Evolutionary conservation across 2,329 filamentous ascomycete species (phyloP), one percentile per base, ranked within the genome.

Genomic region (Pseudogymnoascus sp.): DNA sequence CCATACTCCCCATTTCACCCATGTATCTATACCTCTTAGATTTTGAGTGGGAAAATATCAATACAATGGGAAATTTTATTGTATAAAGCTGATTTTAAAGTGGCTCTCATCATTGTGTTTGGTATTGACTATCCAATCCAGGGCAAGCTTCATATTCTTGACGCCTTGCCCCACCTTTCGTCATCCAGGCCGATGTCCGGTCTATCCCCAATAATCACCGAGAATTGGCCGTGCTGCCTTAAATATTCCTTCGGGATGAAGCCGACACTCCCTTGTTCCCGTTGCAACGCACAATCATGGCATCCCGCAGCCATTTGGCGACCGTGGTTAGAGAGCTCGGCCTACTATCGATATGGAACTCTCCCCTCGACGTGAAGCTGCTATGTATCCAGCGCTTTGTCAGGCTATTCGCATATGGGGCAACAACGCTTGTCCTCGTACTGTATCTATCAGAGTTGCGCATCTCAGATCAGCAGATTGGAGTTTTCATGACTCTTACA

Each of bases 401-500:
- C 4, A 82, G 86, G 2, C 78, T 87, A 59, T 83, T 85, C 64
- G 86, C 84, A 5, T 88, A 87, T 68, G 85, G 85, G 60, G 75
- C 76, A 5, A 82, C 81, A 5, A 82, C 80, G 0, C 77, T 86
- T 3, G 78, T 86, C 61, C 77, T 86, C 4, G 84, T 83, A 9
- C 74, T 80, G 21, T 86, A 82, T 65, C 77, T 87, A 6, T 75
- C 76, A 12, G 75, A 74, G 1, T 74, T 86, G 1, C 76, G 73
- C 7, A 76, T 81, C 42, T 77, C 81, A 1, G 77, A 83, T 63
- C 74, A 78, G 0, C 74, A 74, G 33, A 82, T 84, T 63, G 85
- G 85, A 2, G 72, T 86, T 0, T 87, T 87, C 73, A 87, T 87
- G 84, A 86, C 83, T 0, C 70, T 87, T 65, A 88, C 85, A 0